These are phyloP conservation scores for Candida wancherniae DNA, from an alignment of 805 yeast species.

Conservation along the genomic window DNA sequence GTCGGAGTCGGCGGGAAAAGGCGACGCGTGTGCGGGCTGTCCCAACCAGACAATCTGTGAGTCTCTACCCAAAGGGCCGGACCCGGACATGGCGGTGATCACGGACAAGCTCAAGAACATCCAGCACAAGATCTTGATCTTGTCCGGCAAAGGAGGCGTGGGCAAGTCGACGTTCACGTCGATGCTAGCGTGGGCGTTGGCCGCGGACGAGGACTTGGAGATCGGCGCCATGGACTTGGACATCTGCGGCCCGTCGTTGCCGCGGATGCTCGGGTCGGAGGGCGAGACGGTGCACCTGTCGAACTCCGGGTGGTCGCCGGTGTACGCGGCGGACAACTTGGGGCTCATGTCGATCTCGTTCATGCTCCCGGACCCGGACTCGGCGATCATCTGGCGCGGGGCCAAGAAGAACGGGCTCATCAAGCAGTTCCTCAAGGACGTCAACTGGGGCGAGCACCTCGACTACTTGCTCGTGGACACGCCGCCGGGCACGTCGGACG, in stretches of 20 bases:
- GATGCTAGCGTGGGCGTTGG: slow-evolving; percentile 94
- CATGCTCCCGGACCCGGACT: slow-evolving; percentile 88
- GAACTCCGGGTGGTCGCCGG: slow-evolving; percentile 94
- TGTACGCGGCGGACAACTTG: slow-evolving; percentile 88
- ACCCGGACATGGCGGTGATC: slow-evolving; percentile 82
- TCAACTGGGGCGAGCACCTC: slow-evolving; percentile 80
- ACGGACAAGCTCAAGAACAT: slow-evolving; percentile 58
- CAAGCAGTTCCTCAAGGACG: slow-evolving; percentile 90
- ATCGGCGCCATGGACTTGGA: slow-evolving; percentile 97
- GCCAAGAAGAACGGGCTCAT: slow-evolving; percentile 91
- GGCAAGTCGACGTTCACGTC: slow-evolving; percentile 96
- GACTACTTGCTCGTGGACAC: slow-evolving; percentile 92
- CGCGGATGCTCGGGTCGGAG: slow-evolving; percentile 88
- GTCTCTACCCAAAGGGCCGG: slow-evolving; percentile 88
- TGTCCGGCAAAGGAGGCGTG: slow-evolving; percentile 91
- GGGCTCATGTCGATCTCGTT: slow-evolving; percentile 95
- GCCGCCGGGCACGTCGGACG: slow-evolving; percentile 98
- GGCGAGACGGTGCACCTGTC: slow-evolving; percentile 86
- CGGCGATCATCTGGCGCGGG: slow-evolving; percentile 97
- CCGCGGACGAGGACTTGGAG: slow-evolving; percentile 72
- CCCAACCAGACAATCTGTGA: slow-evolving; percentile 90
- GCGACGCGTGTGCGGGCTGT: slow-evolving; percentile 92
- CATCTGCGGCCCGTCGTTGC: slow-evolving; percentile 96
- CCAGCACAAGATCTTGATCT: slow-evolving; percentile 73
- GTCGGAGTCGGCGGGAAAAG: slow-evolving; percentile 87